These are phyloP conservation scores for Phaeosphaeriaceae sp. DNA, from an alignment of 2,329 filamentous ascomycete genomes.

Conservation along the genomic window DNA sequence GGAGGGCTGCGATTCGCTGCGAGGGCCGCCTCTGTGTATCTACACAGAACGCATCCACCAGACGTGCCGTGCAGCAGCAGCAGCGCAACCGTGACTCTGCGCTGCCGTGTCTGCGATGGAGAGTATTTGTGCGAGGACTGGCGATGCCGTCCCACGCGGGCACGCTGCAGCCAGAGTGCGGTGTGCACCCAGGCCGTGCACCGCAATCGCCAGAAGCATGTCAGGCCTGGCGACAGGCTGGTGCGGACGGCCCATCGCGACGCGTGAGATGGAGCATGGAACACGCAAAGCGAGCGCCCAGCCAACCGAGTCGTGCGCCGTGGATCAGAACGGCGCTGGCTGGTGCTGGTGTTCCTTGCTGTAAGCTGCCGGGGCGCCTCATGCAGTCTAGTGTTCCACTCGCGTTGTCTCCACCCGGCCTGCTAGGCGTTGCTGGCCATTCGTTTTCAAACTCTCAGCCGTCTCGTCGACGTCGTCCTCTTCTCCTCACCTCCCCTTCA, in stretches of 20 bases:
- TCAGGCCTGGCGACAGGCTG: neutral
- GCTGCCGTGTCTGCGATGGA: neutral
- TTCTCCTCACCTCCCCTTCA: constrained; percentile 34
- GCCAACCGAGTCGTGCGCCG: constrained; percentile 28
- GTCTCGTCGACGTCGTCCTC: constrained; percentile 33
- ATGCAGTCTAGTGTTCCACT: constrained; percentile 28
- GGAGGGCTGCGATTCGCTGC: constrained; percentile 29
- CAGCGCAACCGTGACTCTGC: constrained; percentile 9
- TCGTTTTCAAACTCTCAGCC: constrained; percentile 45
- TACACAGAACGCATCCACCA: neutral
- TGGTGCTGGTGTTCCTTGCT: constrained; percentile 38
- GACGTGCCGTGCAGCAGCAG: constrained; percentile 14
- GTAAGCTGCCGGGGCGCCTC: constrained; percentile 28
- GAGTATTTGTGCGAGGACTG: constrained; percentile 20
- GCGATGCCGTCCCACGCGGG: constrained; percentile 17
- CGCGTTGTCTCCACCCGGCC: constrained; percentile 18
- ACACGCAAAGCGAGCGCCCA: constrained; percentile 31
- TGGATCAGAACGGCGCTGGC: constrained; percentile 24
- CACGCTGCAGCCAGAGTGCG: constrained; percentile 1
- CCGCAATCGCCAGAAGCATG: neutral
- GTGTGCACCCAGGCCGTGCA: constrained; percentile 1
- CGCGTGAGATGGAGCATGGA: constrained; percentile 38
- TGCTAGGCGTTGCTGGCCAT: constrained; percentile 42
- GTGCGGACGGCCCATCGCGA: neutral
- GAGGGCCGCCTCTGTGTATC: constrained; percentile 14